A percentile compares a stretch with the other conserved stretches of the same genome.
Evolutionary conservation across 768 basidiomycete genomes (phyloP).

Genomic region (Tulasnella sp.): DNA sequence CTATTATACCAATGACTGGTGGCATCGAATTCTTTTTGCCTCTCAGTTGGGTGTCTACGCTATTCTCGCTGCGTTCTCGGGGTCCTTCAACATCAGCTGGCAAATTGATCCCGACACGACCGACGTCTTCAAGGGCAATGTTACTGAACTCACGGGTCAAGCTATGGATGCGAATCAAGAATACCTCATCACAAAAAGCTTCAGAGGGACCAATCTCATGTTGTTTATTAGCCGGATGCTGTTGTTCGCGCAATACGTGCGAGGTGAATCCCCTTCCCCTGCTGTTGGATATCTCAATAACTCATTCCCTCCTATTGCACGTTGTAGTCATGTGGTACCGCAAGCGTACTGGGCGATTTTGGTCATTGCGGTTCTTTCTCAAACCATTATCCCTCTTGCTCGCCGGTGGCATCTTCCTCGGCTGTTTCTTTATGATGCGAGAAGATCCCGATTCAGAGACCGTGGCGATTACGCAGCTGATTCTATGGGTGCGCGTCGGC

Average conservation of each 20-base stretch:
- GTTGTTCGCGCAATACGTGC: not conserved
- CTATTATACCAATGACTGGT: conserved; percentile 14
- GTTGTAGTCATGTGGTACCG: not conserved
- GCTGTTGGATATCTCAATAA: not conserved
- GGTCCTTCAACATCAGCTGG: not conserved
- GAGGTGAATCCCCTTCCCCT: not conserved
- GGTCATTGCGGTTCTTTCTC: not conserved
- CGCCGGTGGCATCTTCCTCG: not conserved
- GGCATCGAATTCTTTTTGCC: not conserved
- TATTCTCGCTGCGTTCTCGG: not conserved
- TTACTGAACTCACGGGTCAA: not conserved
- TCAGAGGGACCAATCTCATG: not conserved
- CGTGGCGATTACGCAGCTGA: not conserved
- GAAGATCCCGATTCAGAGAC: not conserved
- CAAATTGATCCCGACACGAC: not conserved
- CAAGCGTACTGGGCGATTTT: not conserved
- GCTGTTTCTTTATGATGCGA: not conserved
- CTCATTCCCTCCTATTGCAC: not conserved
- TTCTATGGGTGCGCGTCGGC: not conserved
- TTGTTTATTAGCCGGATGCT: not conserved
- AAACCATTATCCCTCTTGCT: not conserved
- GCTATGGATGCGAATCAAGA: not conserved
- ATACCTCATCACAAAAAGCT: not conserved
- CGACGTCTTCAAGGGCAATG: not conserved
- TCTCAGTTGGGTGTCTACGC: conserved; percentile 8